These are phyloP conservation scores for Carpinus viminea DNA, from an alignment of 306 rosid species.

Conservation along the genomic window DNA sequence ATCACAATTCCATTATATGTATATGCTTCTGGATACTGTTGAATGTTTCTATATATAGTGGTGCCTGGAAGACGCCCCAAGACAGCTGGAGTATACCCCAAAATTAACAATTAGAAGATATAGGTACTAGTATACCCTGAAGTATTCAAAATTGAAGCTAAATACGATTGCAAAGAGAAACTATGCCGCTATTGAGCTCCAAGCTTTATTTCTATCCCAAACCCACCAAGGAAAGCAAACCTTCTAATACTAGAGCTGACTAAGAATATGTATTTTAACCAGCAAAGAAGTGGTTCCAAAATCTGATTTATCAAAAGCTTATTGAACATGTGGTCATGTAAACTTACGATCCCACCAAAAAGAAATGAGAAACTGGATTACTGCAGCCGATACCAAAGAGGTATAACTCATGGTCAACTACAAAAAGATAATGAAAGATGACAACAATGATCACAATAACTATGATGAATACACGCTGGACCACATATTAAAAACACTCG, in stretches of 20 bases:
- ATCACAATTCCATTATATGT: conserved; percentile 93
- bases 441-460: background rate
- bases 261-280: background rate
- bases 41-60: conserved; percentile 82
- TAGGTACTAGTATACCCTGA: background rate
- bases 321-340: background rate
- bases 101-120: conserved; percentile 31
- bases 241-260: too few relatives aligned
- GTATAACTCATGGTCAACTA: background rate
- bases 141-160: background rate
- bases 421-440: background rate
- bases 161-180: conserved; percentile 4
- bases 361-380: background rate
- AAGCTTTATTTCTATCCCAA: background rate
- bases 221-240: background rate
- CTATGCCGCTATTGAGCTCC: background rate
- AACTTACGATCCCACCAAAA: background rate
- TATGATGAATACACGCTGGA: background rate
- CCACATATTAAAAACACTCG: background rate
- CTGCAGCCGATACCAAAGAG: background rate
- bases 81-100: conserved; percentile 70
- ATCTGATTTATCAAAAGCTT: background rate
- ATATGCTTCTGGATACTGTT: conserved; percentile 92
- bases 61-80: conserved; percentile 99
- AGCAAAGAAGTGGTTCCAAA: background rate